Evolutionary conservation across 2,329 filamentous ascomycete genomes (phyloP), one percentile per base, ranked within the genome.

Genomic region (Paecilomyces sp.): DNA sequence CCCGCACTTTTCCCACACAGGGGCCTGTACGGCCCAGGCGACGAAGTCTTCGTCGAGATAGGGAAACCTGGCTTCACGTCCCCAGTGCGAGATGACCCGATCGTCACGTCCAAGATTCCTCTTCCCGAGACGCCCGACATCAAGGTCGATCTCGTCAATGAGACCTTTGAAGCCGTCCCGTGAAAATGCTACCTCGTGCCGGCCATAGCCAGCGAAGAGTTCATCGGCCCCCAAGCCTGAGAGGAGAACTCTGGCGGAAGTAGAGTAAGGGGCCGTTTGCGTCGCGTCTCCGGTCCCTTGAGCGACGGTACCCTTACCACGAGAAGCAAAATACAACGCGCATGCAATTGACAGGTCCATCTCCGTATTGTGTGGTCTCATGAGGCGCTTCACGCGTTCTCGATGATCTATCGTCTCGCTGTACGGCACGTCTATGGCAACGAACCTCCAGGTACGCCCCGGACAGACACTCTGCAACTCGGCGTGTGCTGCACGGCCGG

Each of bases 301-400:
- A 33, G 62, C 24, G 47, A 80, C 77, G 18, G 72, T 64, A 0
- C 88, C 91, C 56, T 77, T 73, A 0, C 92, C 93, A 47, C 91
- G 84, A 0, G 93, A 88, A 5, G 94, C 92, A 77, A 99, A 99
- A 74, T 97, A 97, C n/a, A 99, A 80, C 0, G 94, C 94, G 66
- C 85, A 88, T 0, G 90, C 89, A 67, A 99, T 99, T 3, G 94
- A 99, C 0, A 99, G 81, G 68, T 99, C 94, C 94, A 99, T 99
- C 75, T 99, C 94, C 0, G 94, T 99, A 65, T 96, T 93, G 74
- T 99, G 94, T 0, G 94, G 94, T 66, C 89, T 82, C 72, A 99
- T 97, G 18, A 99, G 80, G 1, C 85, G 82, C 41, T 92, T 83
- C 22, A 99, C 84, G 28, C 82, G 82, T 2, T 82, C 69, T 62